Percentiles rank a stretch among this genome's conserved stretches.
Conservation (phyloP, 2,329 filamentous ascomycete species). For the Aureobasidium pullulans region DNA sequence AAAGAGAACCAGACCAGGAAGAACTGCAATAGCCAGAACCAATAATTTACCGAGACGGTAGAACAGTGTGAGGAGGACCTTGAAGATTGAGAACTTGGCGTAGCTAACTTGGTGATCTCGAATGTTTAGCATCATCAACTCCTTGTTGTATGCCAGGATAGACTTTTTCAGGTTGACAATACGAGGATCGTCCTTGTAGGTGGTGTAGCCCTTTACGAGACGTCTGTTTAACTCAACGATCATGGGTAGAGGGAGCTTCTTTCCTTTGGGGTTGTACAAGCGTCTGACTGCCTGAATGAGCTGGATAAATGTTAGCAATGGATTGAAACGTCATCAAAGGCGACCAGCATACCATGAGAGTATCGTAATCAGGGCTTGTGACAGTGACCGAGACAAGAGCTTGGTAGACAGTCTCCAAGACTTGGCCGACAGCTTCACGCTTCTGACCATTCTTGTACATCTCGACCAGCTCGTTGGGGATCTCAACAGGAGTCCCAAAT, state of each 20-base stretch:
- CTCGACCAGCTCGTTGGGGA: constrained; percentile 73
- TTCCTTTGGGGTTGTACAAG: constrained; percentile 88
- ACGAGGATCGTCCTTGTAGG: constrained; percentile 83
- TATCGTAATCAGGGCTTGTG: constrained; percentile 89
- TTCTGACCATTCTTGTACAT: constrained; percentile 78
- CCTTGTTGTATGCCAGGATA: constrained; percentile 78
- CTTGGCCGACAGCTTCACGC: constrained; percentile 75
- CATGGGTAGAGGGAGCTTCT: constrained; percentile 83
- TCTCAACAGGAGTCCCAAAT: constrained; percentile 82
- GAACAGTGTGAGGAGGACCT: constrained; percentile 67
- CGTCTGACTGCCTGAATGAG: constrained; percentile 89
- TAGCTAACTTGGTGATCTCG: constrained; percentile 94
- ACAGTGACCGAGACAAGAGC: constrained; percentile 83
- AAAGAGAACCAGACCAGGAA: constrained; percentile 83
- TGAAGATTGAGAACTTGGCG: constrained; percentile 70
- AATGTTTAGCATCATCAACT: constrained; percentile 76
- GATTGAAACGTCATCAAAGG: too few relatives aligned
- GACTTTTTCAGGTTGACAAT: constrained; percentile 68
- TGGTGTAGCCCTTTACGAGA: constrained; percentile 82
- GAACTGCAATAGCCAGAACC: constrained; percentile 68
- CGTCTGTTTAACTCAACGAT: constrained; percentile 92
- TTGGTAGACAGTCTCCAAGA: constrained; percentile 82
- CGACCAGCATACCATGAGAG: constrained; percentile 59
- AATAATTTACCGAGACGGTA: constrained; percentile 73
- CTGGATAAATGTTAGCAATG: constrained; percentile 33